A percentile compares a stretch with the other conserved stretches of the same genome.
Evolutionary conservation across 176 grass and related monocot genomes (phyloP).

Genomic region (Triticum timopheevii): DNA sequence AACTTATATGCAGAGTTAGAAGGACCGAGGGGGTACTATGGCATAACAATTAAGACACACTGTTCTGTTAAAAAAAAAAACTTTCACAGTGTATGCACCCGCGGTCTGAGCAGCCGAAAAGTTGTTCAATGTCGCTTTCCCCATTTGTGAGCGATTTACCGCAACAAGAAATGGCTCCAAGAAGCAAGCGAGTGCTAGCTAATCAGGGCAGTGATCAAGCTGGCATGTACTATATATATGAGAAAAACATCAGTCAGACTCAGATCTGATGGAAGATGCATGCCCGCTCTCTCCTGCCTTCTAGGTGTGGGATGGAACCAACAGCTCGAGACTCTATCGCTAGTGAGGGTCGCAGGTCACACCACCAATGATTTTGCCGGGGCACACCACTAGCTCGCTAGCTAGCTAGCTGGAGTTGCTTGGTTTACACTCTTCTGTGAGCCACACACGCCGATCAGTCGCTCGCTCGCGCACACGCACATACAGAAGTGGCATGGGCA

Average conservation of each 20-base stretch:
- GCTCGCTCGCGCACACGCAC: background rate
- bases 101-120: background rate
- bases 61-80: background rate
- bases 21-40: background rate
- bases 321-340: background rate
- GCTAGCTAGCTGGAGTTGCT: slow-evolving; percentile 24
- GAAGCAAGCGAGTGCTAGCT: background rate
- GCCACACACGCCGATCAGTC: background rate
- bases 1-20: too few relatives aligned
- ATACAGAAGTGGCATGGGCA: background rate
- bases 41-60: background rate
- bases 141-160: background rate
- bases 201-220: background rate
- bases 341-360: background rate
- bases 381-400: background rate
- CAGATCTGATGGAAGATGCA: background rate
- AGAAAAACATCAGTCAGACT: background rate
- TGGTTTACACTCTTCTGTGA: slow-evolving; percentile 32
- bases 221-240: background rate
- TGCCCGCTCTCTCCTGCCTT: background rate
- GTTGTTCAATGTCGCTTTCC: background rate
- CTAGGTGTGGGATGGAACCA: background rate
- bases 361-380: slow-evolving; percentile 22
- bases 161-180: background rate
- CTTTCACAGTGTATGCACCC: too few relatives aligned